Evolutionary conservation across 345 rosid species (phyloP).

Genomic region (Erodium maritimum): DNA sequence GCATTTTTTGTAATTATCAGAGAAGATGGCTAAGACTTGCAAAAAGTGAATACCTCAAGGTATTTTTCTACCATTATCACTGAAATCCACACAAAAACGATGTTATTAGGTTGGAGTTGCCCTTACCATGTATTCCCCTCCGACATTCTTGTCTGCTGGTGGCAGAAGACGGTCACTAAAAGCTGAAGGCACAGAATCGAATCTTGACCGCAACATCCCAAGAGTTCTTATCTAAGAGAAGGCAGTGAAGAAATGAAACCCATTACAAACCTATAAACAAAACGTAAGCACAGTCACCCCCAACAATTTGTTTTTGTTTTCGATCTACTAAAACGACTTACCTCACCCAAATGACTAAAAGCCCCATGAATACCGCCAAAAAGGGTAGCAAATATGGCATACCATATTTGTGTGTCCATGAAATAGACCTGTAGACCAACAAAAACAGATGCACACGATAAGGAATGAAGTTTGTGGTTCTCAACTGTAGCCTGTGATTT

Average conservation of each 20-base stretch:
- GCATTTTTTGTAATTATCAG: too few species aligned
- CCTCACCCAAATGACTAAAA: slow-evolving; percentile 97
- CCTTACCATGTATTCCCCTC: slow-evolving; percentile 26
- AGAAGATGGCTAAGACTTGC: too few species aligned
- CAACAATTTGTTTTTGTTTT: background rate
- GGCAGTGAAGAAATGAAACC: slow-evolving; percentile 5
- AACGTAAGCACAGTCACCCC: too few species aligned
- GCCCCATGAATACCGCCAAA: slow-evolving; percentile 97
- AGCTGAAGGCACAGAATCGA: slow-evolving; percentile 54
- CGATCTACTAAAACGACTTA: slow-evolving; percentile 17
- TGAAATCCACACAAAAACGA: too few species aligned
- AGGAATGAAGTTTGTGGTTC: slow-evolving; percentile 8
- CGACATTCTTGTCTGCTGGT: slow-evolving; percentile 17
- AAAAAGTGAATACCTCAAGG: too few species aligned
- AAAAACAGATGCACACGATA: slow-evolving; percentile 10
- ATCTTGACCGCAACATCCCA: slow-evolving; percentile 92
- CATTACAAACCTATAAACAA: slow-evolving; percentile 1
- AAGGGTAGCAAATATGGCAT: slow-evolving; percentile 84
- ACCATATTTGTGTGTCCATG: slow-evolving; percentile 97
- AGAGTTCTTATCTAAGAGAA: slow-evolving; percentile 69
- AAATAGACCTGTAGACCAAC: slow-evolving; percentile 63
- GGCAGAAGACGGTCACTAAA: slow-evolving; percentile 65
- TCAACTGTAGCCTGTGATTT: slow-evolving; percentile 5
- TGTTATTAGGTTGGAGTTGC: too few species aligned
- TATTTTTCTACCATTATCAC: too few species aligned